Percentiles rank a stretch among this genome's conserved stretches.
Evolutionary conservation across 106 monocot species (phyloP).

Genomic region (Dioscorea dumetorum): DNA sequence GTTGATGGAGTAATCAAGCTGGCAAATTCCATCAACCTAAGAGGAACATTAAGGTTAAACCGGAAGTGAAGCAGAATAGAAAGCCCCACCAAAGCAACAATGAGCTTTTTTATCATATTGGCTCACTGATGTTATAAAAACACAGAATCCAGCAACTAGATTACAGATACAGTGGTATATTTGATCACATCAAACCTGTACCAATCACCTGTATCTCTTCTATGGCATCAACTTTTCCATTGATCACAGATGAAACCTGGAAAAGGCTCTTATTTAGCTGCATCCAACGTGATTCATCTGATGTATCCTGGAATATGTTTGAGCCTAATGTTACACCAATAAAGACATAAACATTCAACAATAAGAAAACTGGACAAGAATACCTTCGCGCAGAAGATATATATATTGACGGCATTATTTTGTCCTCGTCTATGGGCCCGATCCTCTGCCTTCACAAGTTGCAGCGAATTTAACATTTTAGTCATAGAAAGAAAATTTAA

Average conservation of each 20-base stretch:
- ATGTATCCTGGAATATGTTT: conserved; percentile 48
- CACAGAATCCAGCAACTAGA: not conserved
- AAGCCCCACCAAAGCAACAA: no score
- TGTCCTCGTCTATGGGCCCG: conserved; percentile 95
- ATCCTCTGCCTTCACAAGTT: conserved; percentile 76
- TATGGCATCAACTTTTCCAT: conserved; percentile 77
- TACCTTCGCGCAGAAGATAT: conserved; percentile 96
- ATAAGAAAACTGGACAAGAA: not conserved
- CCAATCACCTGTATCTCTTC: conserved; percentile 61
- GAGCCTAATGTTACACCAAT: no score
- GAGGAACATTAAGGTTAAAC: not conserved
- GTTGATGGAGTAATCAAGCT: conserved; percentile 14
- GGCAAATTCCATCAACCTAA: conserved; percentile 50
- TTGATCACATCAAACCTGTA: not conserved
- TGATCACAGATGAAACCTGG: conserved; percentile 85
- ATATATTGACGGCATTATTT: conserved; percentile 93
- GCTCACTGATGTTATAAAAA: not conserved
- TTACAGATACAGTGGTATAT: not conserved
- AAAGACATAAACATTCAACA: no score
- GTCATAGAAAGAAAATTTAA: no score
- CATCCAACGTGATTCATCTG: conserved; percentile 82
- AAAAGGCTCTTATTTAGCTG: conserved; percentile 83
- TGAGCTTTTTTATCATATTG: no score
- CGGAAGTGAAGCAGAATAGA: not conserved
- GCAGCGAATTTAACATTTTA: no score